Base-by-base conservation (phyloP, 108 stramenopile species). In the Conticribra weissflogii region DNA sequence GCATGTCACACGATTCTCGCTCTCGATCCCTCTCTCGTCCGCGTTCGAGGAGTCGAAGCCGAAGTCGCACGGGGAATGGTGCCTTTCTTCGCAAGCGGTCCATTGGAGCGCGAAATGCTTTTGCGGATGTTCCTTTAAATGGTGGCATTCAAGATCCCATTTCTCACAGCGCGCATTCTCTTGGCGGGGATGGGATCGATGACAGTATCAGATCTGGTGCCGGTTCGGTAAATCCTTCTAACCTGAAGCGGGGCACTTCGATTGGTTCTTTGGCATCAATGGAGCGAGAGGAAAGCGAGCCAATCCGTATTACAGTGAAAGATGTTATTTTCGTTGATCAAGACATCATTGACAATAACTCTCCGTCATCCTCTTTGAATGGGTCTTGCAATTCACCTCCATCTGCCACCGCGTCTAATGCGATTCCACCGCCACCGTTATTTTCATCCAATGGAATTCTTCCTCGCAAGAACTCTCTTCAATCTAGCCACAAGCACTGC, bases 251-350 rank as follows among this genome's bases (percentile, higher is more conserved):
- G 1, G 48, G 3, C 28, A 28, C 7, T 1, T 28, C 14, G 19
- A n/a, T n/a, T 28, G n/a, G 25, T 50, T 15, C 47, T 5, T 31
- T 53, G 52, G 64, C 27, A 23, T 50, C 52, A 2, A 51, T 36
- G 12, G 23, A 9, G 36, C 12, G 5, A 12, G 36, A 41, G 3
- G 3, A 17, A 3, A 3, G 33, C 0, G 25, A 48, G 19, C 47
- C 46, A 30, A 17, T 65, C 5, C 23, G 18, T 36, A 15, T 65
- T 36, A 8, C 33, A n/a, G 27, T 65, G 19, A 33, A 33, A 32
- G 64, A 65, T 65, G 52, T 65, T 32, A n/a, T 65, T 24, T 65
- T 51, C 32, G 50, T 65, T 0, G 64, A 65, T 33, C 50, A 65
- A 34, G 64, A 53, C 2, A 65, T 48, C 16, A 45, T 33, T 34